Base-by-base conservation (phyloP, 768 basidiomycete genomes). In the Mycena albidolilacea region DNA sequence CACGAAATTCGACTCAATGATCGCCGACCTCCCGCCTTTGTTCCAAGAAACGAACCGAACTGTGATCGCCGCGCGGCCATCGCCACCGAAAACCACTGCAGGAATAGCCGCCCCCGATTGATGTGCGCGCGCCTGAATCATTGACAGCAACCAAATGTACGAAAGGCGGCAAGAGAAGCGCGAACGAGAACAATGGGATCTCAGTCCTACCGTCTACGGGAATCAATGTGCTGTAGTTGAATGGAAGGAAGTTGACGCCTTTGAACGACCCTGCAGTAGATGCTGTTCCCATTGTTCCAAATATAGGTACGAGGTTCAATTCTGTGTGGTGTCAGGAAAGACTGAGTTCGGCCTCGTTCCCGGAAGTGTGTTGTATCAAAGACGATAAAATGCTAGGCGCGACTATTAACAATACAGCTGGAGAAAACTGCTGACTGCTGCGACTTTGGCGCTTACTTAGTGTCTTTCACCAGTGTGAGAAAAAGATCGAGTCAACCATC, bases 61-160 rank as follows among this genome's bases (percentile, higher is more conserved):
- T 19, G 23, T 64, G 62, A 64, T 64, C 2, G 17, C 62, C 62
- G 62, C 35, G 62, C 35, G 62, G 62, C 62, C 46, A 64, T 50
- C 48, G 46, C 30, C 19, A 17, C 17, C 46, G 12, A 7, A 46
- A 43, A 43, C 41, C 7, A n/a, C 23, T 7, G 23, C 8, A 46
- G 17, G n/a, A 43, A n/a, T 15, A 37, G 48, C 10, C 62, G 35
- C 46, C 48, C 46, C 43, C 61, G 21, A 62, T 62, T 43, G 62
- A 46, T 35, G 62, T 43, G 7, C 1, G n/a, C 59, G 39, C 39
- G n/a, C 14, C 12, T 11, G 15, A 48, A 62, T 30, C 30, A 19
- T 64, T 50, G 48, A 38, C 46, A 64, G 21, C 44, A 17, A 46
- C 48, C 44, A n/a, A 30, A 35, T 0, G 38, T 19, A 39, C 38